Base-by-base conservation (phyloP, 2,329 filamentous ascomycete genomes). In the Cercospora zeina region DNA sequence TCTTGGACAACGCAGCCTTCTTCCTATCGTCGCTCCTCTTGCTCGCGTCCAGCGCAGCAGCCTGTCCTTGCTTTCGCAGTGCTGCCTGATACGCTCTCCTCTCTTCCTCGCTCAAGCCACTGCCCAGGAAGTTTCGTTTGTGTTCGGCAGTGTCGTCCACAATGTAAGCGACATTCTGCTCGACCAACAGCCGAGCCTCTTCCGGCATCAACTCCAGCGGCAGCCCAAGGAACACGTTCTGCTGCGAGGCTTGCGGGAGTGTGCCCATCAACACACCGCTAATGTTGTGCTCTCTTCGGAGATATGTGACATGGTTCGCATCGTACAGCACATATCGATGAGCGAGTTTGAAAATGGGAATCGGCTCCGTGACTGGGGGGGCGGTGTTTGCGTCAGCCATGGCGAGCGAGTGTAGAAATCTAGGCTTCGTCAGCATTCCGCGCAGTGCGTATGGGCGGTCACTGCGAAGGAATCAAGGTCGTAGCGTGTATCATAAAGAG, bases 291-390 rank as follows among this genome's bases (percentile, higher is more conserved):
- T 86, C 81, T 65, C 90, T 87, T 68, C 95, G 89, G 65, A 96
- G 82, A 74, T 88, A 84, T 70, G 89, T 87, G 63, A 92, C 89
- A 67, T 87, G 86, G 73, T 92, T 85, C 70, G 91, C 85, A 74
- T 96, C 91, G 81, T 97, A 97, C 69, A 99, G 82, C 64, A 97
- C 85, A 79, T 93, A 97, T 67, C 90, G 88, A 69, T 88, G 87
- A 51, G 87, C 87, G 64, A 96, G 86, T 73, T 85, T 83, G 68
- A 90, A 93, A 72, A 97, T 95, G 64, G 91, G 87, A 66, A 96
- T 84, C 10, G 85, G 85, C 69, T 86, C 82, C 14, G 74, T 67
- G 61, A 79, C 73, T 61, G 72, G 65, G 54, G 67, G 69, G 62
- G 72, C 66, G 62, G 73, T 72, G 72, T 76, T 75, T 49, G 66